Evolutionary conservation across 176 grass and related monocot species (phyloP).

Genomic region (Urochloa ruziziensis): DNA sequence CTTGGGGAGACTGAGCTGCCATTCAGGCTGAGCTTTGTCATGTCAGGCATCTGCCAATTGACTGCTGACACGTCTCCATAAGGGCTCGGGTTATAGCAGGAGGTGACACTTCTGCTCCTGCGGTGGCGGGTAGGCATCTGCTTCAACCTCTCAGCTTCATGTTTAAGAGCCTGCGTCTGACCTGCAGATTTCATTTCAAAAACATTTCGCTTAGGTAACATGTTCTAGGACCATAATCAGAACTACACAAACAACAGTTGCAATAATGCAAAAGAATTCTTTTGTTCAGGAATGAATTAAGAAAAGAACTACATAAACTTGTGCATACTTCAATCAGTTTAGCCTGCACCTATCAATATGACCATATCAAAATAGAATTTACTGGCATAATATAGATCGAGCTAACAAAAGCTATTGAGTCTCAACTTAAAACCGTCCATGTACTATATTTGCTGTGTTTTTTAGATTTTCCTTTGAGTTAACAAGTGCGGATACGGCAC

Average conservation of each 20-base stretch:
- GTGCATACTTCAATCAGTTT: not conserved
- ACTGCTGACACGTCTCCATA: constrained; percentile 31
- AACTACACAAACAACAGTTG: too few relatives aligned
- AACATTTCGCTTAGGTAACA: not conserved
- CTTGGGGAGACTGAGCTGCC: constrained; percentile 21
- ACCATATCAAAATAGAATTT: not conserved
- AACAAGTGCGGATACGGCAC: too few relatives aligned
- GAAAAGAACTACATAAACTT: not conserved
- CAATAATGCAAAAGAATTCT: not conserved
- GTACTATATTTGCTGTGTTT: not conserved
- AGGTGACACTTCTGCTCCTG: constrained; percentile 72
- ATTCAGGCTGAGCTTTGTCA: constrained; percentile 71
- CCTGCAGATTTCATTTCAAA: constrained; percentile 45
- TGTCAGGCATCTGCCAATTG: constrained; percentile 80
- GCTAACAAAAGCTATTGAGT: not conserved
- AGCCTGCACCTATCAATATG: not conserved
- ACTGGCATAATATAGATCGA: not conserved
- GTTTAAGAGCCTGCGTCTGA: constrained; percentile 69
- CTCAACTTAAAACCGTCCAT: not conserved
- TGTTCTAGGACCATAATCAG: not conserved
- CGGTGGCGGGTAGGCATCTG: constrained; percentile 58
- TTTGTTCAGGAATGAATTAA: not conserved
- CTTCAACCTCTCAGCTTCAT: constrained; percentile 80
- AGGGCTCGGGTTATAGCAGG: constrained; percentile 41
- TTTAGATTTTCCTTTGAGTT: not conserved